Evolutionary conservation across 2,329 filamentous ascomycete genomes (phyloP), one percentile per base, ranked within the genome.

Genomic region (Raffaelea arxii): DNA sequence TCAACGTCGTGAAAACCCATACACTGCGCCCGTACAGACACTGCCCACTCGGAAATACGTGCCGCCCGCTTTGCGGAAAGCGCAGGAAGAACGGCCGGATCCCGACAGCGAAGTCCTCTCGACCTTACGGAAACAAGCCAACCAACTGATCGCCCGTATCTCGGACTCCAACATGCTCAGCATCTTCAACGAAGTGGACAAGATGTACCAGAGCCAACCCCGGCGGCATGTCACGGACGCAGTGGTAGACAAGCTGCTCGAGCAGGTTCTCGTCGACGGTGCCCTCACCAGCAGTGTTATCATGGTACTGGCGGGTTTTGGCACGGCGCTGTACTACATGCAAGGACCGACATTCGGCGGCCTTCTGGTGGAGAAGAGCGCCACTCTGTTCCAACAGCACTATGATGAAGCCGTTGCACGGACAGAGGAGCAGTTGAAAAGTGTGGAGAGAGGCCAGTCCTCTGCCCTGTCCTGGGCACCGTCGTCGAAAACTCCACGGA

Each of bases 331-430:
- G 1, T 95, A 95, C 67, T 94, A 87, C 59, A 74, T 92, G 6
- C 75, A 92, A 39, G 92, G 92, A 6, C 83, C 82, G 14, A 91
- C 94, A 56, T 90, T 97, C 64, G 91, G 88, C 4, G 91, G 90
- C 1, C 84, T 94, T 57, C 72, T 96, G 22, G 69, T 96, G 9
- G 86, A 94, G 53, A 46, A 48, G 14, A 51, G 37, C n/a, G 47
- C 51, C 2, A 46, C 45, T 2, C 77, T 81, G 9, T 88, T 97
- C 59, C 80, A 84, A 51, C 69, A 74, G 18, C 71, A 80, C 49
- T 85, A 87, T 53, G 68, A 67, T 11, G 66, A 68, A 18, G 27
- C 27, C 2, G 61, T 57, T n/a, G 59, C 60, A 6, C 22, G n/a
- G 19, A 6, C 43, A 3, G 38, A 39, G 54, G 14, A 36, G 58